These are phyloP conservation scores for Vachellia collinsii DNA, from an alignment of 306 rosid genomes.

Conservation along the genomic window DNA sequence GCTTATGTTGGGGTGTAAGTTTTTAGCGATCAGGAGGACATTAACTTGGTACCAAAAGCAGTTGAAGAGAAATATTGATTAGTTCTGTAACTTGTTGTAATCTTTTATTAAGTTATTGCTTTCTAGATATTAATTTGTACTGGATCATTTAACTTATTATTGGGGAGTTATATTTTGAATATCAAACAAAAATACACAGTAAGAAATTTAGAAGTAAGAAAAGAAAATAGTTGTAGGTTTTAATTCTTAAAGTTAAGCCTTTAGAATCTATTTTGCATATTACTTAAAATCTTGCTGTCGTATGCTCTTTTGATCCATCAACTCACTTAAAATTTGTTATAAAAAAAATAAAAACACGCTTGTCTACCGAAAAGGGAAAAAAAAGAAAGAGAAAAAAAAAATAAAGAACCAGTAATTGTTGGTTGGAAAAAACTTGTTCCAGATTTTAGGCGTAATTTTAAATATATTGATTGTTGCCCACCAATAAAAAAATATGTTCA, in stretches of 20 bases:
- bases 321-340: too few species aligned
- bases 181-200: not conserved
- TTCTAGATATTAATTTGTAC: not conserved
- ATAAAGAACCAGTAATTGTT: too few species aligned
- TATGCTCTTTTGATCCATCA: too few species aligned
- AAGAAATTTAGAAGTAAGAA: too few species aligned
- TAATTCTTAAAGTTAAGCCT: not conserved
- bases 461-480: not conserved
- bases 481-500: not conserved
- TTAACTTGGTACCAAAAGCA: conserved; percentile 37
- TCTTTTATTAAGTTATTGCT: too few species aligned
- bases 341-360: not conserved
- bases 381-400: too few species aligned
- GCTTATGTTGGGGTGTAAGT: conserved; percentile 23
- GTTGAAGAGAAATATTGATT: conserved; percentile 10
- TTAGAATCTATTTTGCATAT: not conserved
- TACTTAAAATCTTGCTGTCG: too few species aligned
- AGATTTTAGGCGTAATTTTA: too few species aligned
- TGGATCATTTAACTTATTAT: not conserved
- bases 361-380: too few species aligned
- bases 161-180: not conserved
- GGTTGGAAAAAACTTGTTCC: too few species aligned
- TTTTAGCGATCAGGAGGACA: conserved; percentile 12
- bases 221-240: too few species aligned
- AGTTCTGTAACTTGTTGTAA: not conserved